Conservation (phyloP, 2,329 filamentous ascomycete species). For the Aciculosporium take region DNA sequence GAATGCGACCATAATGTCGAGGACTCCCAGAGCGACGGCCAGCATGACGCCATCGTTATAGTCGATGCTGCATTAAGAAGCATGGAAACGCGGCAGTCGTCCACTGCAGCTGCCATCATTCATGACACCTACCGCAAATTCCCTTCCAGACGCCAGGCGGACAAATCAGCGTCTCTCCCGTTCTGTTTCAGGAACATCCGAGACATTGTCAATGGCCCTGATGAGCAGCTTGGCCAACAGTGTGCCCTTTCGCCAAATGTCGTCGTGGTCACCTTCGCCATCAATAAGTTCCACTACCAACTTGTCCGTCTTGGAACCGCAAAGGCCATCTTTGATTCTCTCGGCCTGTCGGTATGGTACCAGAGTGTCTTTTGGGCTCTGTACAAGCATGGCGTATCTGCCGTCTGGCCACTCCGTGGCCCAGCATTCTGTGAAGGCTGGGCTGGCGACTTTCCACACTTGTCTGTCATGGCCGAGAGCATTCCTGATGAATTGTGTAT, state of each 20-base stretch:
- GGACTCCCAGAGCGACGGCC: too few relatives aligned
- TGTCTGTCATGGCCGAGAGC: conserved; percentile 30
- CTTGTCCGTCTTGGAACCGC: background rate
- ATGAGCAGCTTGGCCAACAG: conserved; percentile 1
- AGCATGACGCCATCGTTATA: background rate
- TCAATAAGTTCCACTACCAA: background rate
- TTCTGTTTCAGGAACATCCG: background rate
- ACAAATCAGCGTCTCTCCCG: background rate
- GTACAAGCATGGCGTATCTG: conserved; percentile 5
- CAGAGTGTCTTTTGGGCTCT: conserved; percentile 6
- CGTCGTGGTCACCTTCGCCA: conserved; percentile 3
- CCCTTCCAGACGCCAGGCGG: too few relatives aligned
- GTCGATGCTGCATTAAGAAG: background rate
- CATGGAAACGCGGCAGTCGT: background rate
- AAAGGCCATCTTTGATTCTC: conserved; percentile 3
- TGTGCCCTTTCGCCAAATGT: conserved; percentile 2
- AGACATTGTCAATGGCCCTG: background rate
- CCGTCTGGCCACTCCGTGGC: conserved; percentile 7
- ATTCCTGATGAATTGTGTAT: conserved; percentile 27
- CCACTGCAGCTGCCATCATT: too few relatives aligned
- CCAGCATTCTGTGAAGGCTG: conserved; percentile 13
- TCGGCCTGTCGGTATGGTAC: conserved; percentile 7
- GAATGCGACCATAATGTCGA: too few relatives aligned
- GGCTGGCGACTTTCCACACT: conserved; percentile 27
- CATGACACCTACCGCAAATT: too few relatives aligned